These are phyloP conservation scores for Colletotrichum graminicola DNA, from an alignment of 2,329 filamentous ascomycete genomes.

Conservation along the genomic window DNA sequence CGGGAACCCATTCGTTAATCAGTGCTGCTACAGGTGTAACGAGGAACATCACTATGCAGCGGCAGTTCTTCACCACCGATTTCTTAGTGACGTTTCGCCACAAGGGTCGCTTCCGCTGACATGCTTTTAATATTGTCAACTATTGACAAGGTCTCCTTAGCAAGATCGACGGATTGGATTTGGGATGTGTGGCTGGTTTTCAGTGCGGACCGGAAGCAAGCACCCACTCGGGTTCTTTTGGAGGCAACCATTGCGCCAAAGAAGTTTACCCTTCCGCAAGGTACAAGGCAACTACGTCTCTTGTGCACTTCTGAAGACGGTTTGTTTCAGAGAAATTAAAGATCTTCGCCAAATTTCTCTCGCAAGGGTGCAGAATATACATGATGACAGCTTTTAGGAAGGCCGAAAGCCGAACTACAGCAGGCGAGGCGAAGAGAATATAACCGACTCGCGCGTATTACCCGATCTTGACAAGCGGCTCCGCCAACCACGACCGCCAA, in stretches of 20 bases:
- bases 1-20: constrained; percentile 6
- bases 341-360: not conserved
- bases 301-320: not conserved
- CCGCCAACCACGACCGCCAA: not conserved
- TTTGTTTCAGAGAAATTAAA: not conserved
- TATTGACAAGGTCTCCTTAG: constrained; percentile 37
- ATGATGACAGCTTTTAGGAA: not conserved
- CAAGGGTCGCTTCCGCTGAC: constrained; percentile 27
- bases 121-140: constrained; percentile 5
- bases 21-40: constrained; percentile 13
- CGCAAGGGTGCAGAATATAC: not conserved
- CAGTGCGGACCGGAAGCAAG: not conserved
- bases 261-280: not conserved
- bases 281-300: not conserved
- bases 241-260: constrained; percentile 8
- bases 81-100: constrained; percentile 35
- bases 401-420: not conserved
- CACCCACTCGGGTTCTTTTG: constrained; percentile 6
- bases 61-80: constrained; percentile 40
- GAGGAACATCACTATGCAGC: constrained; percentile 21
- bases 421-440: not conserved
- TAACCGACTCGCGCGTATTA: not conserved
- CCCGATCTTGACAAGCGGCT: not conserved
- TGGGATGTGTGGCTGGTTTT: constrained; percentile 21
- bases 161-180: constrained; percentile 40